phyloP scores from a whole-genome alignment of 2,329 filamentous ascomycete species.

The Zymoseptoria passerinii region DNA sequence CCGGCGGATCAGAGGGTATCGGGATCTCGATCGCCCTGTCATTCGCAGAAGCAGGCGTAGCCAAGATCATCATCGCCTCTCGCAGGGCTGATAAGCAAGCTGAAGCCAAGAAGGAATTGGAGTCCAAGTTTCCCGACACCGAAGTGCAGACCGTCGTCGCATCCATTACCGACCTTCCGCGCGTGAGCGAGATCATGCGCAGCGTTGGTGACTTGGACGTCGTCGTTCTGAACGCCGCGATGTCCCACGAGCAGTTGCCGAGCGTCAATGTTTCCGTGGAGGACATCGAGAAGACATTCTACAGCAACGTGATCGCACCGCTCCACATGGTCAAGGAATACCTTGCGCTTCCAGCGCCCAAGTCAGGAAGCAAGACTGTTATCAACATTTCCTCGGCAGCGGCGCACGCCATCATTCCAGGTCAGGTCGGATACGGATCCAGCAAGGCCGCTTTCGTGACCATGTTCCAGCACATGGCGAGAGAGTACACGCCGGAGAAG shows the following conservation, averaged over 20 bases:
- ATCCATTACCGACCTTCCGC: constrained; percentile 17
- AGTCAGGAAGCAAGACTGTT: constrained; percentile 27
- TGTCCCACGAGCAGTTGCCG: constrained; percentile 23
- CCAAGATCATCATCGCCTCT: constrained; percentile 18
- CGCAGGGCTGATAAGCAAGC: constrained; percentile 25
- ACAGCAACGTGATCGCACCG: constrained; percentile 29
- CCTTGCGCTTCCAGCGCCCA: constrained; percentile 24
- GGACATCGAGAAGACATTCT: constrained; percentile 30
- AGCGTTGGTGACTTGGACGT: constrained; percentile 32
- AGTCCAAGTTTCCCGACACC: constrained; percentile 27
- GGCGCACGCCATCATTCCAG: constrained; percentile 21
- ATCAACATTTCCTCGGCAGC: constrained; percentile 34
- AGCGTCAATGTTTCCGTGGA: constrained; percentile 29
- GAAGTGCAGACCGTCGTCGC: constrained; percentile 21
- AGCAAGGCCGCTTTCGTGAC: constrained; percentile 9
- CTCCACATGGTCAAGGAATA: constrained; percentile 30
- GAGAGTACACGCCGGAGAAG: background rate
- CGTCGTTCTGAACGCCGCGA: constrained; percentile 35
- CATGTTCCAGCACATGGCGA: constrained; percentile 6
- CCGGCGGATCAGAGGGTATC: constrained; percentile 13
- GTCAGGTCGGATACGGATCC: constrained; percentile 8
- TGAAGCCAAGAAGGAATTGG: constrained; percentile 32
- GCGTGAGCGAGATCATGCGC: constrained; percentile 27
- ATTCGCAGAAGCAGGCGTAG: constrained; percentile 19
- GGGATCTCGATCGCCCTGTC: constrained; percentile 18